These are phyloP conservation scores for Panaeolus cyanescens DNA, from an alignment of 768 basidiomycete genomes.

Conservation along the genomic window DNA sequence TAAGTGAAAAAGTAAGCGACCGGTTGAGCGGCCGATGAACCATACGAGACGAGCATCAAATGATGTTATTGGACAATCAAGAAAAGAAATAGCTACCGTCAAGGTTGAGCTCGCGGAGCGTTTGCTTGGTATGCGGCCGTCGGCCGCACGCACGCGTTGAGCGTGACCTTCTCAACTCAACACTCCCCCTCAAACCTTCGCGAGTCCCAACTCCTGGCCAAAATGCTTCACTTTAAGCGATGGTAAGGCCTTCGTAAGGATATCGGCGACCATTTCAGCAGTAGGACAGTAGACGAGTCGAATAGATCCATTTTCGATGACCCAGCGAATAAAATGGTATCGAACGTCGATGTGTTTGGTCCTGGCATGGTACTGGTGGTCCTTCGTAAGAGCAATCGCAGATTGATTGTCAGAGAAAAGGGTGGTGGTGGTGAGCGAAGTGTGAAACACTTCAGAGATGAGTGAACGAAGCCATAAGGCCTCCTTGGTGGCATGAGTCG, in stretches of 20 bases:
- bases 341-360: conserved; percentile 7
- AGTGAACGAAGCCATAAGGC: too few relatives aligned
- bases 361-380: conserved; percentile 1
- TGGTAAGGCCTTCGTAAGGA: conserved; percentile 23
- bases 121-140: too few relatives aligned
- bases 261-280: conserved; percentile 19
- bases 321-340: conserved; percentile 15
- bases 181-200: conserved; percentile 27
- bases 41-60: too few relatives aligned
- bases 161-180: too few relatives aligned
- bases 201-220: conserved; percentile 17
- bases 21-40: too few relatives aligned
- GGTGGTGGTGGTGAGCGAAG: neutral
- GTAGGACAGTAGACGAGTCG: conserved; percentile 23
- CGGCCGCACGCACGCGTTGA: too few relatives aligned
- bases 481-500: neutral
- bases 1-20: too few relatives aligned
- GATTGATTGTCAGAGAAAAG: conserved; percentile 23
- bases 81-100: too few relatives aligned
- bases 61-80: too few relatives aligned
- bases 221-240: conserved; percentile 12
- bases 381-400: conserved; percentile 10
- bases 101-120: too few relatives aligned
- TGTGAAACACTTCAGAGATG: neutral
- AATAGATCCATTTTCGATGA: conserved; percentile 15